A percentile compares a stretch with the other conserved stretches of the same genome.
phyloP scores from a whole-genome alignment of 768 basidiomycete genomes.

The Tylopilus felleus region DNA sequence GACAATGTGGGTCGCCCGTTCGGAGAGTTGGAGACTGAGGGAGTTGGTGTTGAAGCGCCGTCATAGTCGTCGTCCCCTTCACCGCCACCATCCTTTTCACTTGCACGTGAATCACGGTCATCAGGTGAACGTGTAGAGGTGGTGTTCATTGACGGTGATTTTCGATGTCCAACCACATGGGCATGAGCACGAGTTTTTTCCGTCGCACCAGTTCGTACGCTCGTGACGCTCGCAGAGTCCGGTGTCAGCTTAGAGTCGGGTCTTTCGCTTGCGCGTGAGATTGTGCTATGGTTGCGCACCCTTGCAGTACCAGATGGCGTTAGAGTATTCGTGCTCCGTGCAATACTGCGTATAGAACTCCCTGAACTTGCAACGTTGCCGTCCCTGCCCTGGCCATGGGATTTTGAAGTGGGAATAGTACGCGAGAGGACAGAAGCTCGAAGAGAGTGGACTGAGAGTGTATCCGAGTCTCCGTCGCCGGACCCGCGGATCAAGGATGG shows the following conservation, averaged over 20 bases:
- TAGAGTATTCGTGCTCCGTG: conserved; percentile 38
- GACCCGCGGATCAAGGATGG: conserved; percentile 27
- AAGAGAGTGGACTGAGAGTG: conserved; percentile 44
- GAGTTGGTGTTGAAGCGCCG: conserved; percentile 14
- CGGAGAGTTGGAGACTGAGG: conserved; percentile 2
- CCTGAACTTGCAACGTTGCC: conserved; percentile 26
- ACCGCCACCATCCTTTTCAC: conserved; percentile 3
- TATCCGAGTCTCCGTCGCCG: conserved; percentile 36
- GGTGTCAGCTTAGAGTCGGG: conserved; percentile 78
- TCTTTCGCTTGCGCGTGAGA: conserved; percentile 33
- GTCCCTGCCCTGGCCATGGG: conserved; percentile 22
- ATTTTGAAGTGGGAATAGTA: conserved; percentile 22
- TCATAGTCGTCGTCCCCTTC: conserved; percentile 13
- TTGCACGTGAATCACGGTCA: background rate
- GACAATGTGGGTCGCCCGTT: conserved; percentile 27
- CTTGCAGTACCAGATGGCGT: conserved; percentile 15
- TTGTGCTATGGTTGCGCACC: conserved; percentile 27
- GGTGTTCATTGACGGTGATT: conserved; percentile 20
- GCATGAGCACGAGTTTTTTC: conserved; percentile 23
- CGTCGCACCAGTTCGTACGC: conserved; percentile 22
- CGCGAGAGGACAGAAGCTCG: conserved; percentile 43
- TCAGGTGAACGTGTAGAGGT: conserved; percentile 7
- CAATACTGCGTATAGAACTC: conserved; percentile 45
- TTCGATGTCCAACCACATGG: conserved; percentile 19
- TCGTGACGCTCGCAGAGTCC: conserved; percentile 29